Evolutionary conservation across 805 yeast species (phyloP).

Genomic region (Priceomyces medius): DNA sequence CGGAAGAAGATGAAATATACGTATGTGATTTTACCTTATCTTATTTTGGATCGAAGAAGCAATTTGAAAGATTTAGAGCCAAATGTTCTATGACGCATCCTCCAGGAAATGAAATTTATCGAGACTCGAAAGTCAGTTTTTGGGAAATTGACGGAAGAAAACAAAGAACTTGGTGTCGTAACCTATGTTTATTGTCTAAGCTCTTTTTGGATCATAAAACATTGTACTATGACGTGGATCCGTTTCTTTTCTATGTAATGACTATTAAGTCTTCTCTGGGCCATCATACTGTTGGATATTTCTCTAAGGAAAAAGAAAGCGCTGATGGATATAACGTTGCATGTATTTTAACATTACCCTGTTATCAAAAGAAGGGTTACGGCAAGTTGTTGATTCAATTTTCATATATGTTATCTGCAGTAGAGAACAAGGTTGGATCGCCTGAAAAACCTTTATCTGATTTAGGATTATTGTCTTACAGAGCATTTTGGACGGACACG

Average conservation of each 20-base stretch:
- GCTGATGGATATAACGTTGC: conserved; percentile 96
- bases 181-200: conserved; percentile 85
- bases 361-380: conserved; percentile 92
- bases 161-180: conserved; percentile 97
- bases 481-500: conserved; percentile 96
- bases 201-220: conserved; percentile 94
- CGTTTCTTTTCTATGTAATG: conserved; percentile 95
- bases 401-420: conserved; percentile 84
- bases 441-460: conserved; percentile 98
- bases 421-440: conserved; percentile 88
- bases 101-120: conserved; percentile 95
- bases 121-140: conserved; percentile 90
- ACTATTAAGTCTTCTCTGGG: conserved; percentile 85
- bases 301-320: conserved; percentile 94
- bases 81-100: conserved; percentile 93
- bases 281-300: conserved; percentile 94
- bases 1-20: conserved; percentile 87
- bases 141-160: conserved; percentile 97
- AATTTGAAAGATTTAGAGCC: conserved; percentile 85
- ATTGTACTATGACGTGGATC: conserved; percentile 95
- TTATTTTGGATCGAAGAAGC: conserved; percentile 85
- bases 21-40: conserved; percentile 89
- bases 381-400: conserved; percentile 91
- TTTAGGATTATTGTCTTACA: conserved; percentile 85
- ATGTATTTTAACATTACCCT: conserved; percentile 93